A percentile compares a stretch with the other conserved stretches of the same genome.
Conservation (phyloP, 345 rosid species). For the Eucalyptus regnans region DNA sequence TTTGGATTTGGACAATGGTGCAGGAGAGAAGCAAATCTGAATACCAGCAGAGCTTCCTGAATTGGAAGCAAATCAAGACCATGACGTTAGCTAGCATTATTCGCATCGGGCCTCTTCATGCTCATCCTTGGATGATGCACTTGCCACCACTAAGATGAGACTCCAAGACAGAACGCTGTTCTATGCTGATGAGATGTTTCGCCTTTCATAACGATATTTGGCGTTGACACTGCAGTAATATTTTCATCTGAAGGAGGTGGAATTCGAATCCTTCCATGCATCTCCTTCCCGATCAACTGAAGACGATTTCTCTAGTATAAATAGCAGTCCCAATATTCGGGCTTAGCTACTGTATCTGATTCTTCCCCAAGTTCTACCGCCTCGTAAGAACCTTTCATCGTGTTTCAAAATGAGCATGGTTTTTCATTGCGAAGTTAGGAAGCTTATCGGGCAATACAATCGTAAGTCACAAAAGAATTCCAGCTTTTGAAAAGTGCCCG, state of each 20-base stretch:
- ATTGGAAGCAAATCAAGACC: background rate
- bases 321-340: background rate
- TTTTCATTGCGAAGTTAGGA: background rate
- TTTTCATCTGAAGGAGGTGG: background rate
- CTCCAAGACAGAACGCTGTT: background rate
- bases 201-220: background rate
- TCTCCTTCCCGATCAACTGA: background rate
- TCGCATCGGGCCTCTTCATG: background rate
- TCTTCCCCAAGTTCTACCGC: background rate
- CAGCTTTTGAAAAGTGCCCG: background rate
- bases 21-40: no score
- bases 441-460: background rate
- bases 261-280: background rate
- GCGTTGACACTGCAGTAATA: background rate
- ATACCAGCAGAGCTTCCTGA: slow-evolving; percentile 11
- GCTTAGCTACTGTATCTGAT: background rate
- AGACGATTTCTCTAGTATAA: background rate
- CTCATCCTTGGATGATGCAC: background rate
- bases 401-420: background rate
- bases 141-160: background rate
- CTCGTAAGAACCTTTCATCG: background rate
- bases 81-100: background rate
- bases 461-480: background rate
- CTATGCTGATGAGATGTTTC: background rate
- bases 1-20: slow-evolving; percentile 18